Base-by-base conservation (phyloP, 352 stramenopile genomes). In the Phytophthora idaei region DNA sequence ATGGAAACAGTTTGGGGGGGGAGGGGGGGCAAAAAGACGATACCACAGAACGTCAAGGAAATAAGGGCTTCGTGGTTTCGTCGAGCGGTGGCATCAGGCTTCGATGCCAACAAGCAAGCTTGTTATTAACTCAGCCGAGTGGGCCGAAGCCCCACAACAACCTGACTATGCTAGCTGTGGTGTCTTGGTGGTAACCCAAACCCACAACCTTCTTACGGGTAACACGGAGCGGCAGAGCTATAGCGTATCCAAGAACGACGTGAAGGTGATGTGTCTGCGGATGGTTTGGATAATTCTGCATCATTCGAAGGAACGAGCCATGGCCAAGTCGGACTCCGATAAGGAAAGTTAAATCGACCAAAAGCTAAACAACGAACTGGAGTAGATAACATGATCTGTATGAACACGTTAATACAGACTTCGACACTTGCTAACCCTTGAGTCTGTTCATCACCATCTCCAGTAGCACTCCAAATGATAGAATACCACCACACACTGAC, bases 211-310 rank as follows among this genome's bases (percentile, higher is more conserved):
- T 11, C 3, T 67, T 0, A 45, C 42, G 5, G 50, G 32, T 4
- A 61, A 45, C 11, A 0, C 36, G 17, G 2, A 50, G 6, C 6
- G 29, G 14, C 31, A 55, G 12, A 29, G 28, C 1, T 15, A 37
- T 12, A 27, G 37, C 36, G 41, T 60, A 1, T 49, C 50, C 1
- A 41, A 58, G 29, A 17, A 46, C 6, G 28, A 47, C 29, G n/a
- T 65, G 1, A 57, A 58, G 17, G 39, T 53, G 1, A 50, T 64
- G 57, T 3, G 45, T 4, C 28, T 64, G 4, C 17, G 57, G 3
- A 44, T 64, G 46, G 6, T 64, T 6, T 54, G 58, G 28, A 15
- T 65, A 10, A 58, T 58, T n/a, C n/a, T 52, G 15, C 39, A 28
- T 17, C 25, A 58, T 5, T 64, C 57, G 10, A 21, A 31, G 1